Percentiles rank a stretch among this genome's conserved stretches.
phyloP scores from a whole-genome alignment of 192 early-diverging fungal genomes.

The Allomyces macrogynus region DNA sequence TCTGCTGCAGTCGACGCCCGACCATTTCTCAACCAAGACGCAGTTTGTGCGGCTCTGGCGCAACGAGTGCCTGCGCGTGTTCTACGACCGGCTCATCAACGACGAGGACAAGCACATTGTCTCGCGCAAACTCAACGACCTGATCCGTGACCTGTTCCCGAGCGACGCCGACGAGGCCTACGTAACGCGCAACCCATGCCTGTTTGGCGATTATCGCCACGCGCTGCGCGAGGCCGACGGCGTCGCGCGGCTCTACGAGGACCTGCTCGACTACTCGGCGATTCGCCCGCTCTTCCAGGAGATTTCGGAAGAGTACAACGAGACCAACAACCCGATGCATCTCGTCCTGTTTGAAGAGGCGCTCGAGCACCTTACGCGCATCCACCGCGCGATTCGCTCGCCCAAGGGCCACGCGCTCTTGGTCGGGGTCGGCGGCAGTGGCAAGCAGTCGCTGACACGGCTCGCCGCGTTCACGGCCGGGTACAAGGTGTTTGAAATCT shows the following conservation, averaged over 20 bases:
- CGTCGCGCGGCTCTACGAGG: conserved; percentile 31
- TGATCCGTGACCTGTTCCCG: conserved; percentile 77
- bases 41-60: conserved; percentile 89
- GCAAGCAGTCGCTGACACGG: conserved; percentile 92
- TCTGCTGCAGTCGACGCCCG: conserved; percentile 26
- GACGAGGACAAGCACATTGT: conserved; percentile 80
- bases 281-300: conserved; percentile 62
- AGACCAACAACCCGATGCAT: conserved; percentile 94
- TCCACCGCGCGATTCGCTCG: conserved; percentile 94
- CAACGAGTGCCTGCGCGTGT: conserved; percentile 89
- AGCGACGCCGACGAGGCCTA: conserved; percentile 57
- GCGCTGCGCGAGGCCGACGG: conserved; percentile 63
- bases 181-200: conserved; percentile 86
- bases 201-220: conserved; percentile 68
- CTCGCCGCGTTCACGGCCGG: conserved; percentile 99
- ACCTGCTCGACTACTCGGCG: conserved; percentile 34
- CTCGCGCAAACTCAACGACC: conserved; percentile 56
- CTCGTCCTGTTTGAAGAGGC: conserved; percentile 96
- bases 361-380: conserved; percentile 88
- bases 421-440: conserved; percentile 90
- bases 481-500: conserved; percentile 81
- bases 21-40: conserved; percentile 57
- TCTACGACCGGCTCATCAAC: conserved; percentile 90
- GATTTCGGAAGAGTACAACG: conserved; percentile 91
- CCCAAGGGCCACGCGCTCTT: conserved; percentile 93